Evolutionary conservation across 1,284 basidiomycete species (phyloP), one percentile per base, ranked within the genome.

Genomic region (Irpex sp.): DNA sequence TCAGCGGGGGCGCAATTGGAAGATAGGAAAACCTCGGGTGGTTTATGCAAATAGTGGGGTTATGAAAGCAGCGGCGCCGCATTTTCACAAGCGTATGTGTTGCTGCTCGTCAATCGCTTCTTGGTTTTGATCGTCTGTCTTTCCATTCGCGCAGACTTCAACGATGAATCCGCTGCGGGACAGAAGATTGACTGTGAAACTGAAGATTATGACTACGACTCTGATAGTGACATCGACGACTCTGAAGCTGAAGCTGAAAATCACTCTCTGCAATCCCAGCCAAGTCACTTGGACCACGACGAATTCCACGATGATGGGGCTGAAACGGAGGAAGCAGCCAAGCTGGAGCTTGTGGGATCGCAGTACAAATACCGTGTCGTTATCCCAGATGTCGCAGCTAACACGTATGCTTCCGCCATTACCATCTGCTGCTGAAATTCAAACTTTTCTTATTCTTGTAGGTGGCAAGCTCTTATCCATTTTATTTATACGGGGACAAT

Each of bases 11-110:
- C n/a, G 35, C 3, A 58, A 58, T 12, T 65, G 66, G 2, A 52
- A 56, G 21, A 61, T 67, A 2, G 62, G 61, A 14, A 61, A 51
- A 4, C 64, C 64, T 3, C 56, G 52, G 4, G 16, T 62, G 0
- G 54, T 67, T 6, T 68, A 64, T 53, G 67, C 64, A 0, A 69
- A 65, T 48, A 66, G 67, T 53, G 42, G 21, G 9, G 56, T 66
- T 4, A 39, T 69, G 49, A 59, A 61, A 23, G 58, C 51, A 12
- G 59, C 59, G 18, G 57, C 59, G 1, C 56, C 63, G 33, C 51
- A 66, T 42, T 67, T 67, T 52, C 53, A 36, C 8, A 36, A 33
- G 5, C 61, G 67, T 68, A 59, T 23, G 64, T 18, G 18, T 16
- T 48, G 56, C 37, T 56, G 18, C n/a, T 28, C 61, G 12, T 21